phyloP scores from a whole-genome alignment of 1,284 basidiomycete genomes.

The Fomitopsis schrenkii region DNA sequence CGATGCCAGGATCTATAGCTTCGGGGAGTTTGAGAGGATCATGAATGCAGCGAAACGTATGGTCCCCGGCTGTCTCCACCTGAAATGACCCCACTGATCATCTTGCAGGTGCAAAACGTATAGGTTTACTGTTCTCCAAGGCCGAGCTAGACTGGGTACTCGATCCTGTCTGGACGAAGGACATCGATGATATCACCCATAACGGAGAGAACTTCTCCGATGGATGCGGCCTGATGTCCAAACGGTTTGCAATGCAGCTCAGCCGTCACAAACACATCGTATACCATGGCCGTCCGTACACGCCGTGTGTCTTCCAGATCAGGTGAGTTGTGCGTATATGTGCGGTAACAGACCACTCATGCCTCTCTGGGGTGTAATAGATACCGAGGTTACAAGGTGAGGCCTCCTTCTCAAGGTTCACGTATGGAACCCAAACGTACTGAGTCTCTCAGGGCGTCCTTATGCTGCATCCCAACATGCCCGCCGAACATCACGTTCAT shows the following conservation, averaged over 20 bases:
- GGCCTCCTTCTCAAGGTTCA: too few species aligned
- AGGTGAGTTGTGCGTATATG: conserved; percentile 32
- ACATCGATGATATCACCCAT: conserved; percentile 55
- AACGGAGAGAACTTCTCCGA: conserved; percentile 61
- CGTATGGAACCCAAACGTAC: background rate
- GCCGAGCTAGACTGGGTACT: conserved; percentile 55
- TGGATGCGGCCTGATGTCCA: conserved; percentile 62
- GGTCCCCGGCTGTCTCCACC: conserved; percentile 7
- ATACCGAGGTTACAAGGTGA: conserved; percentile 53
- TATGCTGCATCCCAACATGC: conserved; percentile 56
- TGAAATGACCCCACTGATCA: background rate
- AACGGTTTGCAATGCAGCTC: conserved; percentile 44
- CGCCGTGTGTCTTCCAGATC: conserved; percentile 59
- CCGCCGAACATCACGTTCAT: conserved; percentile 42
- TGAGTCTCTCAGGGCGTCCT: conserved; percentile 40
- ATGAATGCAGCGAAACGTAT: conserved; percentile 61
- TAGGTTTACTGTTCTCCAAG: conserved; percentile 60
- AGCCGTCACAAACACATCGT: conserved; percentile 50
- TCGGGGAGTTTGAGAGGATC: conserved; percentile 55
- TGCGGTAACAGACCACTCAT: background rate
- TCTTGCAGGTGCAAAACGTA: conserved; percentile 54
- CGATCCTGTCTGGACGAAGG: conserved; percentile 42
- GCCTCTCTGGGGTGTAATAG: conserved; percentile 23
- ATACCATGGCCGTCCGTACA: conserved; percentile 50
- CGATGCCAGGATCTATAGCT: conserved; percentile 46